A percentile compares a stretch with the other conserved stretches of the same genome.
Conservation (phyloP, 2,329 filamentous ascomycete species). For the Penicillium sp. region DNA sequence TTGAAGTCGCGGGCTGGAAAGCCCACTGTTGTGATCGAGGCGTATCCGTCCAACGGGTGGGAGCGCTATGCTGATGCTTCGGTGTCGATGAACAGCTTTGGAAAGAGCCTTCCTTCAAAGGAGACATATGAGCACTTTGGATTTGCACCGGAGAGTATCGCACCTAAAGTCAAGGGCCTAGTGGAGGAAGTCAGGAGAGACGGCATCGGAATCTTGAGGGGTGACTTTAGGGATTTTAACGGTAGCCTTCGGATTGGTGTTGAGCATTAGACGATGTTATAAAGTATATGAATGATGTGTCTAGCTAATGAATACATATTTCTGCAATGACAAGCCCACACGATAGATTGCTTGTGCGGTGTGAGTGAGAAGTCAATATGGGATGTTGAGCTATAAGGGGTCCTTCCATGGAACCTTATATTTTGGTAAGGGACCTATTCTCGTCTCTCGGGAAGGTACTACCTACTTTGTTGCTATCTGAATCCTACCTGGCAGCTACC, state of each 20-base stretch:
- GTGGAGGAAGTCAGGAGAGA: constrained; percentile 14
- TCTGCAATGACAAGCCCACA: not conserved
- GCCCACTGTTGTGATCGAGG: constrained; percentile 47
- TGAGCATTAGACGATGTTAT: not conserved
- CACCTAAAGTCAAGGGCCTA: constrained; percentile 8
- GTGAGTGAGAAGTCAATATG: too few species aligned
- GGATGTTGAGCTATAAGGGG: too few species aligned
- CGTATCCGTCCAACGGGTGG: constrained; percentile 48
- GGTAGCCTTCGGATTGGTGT: not conserved
- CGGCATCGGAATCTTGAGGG: constrained; percentile 12
- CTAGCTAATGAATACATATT: too few species aligned
- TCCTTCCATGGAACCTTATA: too few species aligned
- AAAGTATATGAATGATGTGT: too few species aligned
- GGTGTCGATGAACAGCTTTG: constrained; percentile 47
- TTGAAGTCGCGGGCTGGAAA: constrained; percentile 33
- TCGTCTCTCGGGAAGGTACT: too few species aligned
- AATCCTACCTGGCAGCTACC: too few species aligned
- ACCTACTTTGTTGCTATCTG: too few species aligned
- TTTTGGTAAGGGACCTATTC: too few species aligned
- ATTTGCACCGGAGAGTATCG: constrained; percentile 10
- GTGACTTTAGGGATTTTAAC: constrained; percentile 17
- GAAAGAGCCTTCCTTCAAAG: constrained; percentile 26
- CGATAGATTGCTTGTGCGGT: too few species aligned
- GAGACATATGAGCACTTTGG: constrained; percentile 25
- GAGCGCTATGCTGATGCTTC: constrained; percentile 50